Percentiles rank a stretch among this genome's conserved stretches.
These are phyloP conservation scores for Zea mays DNA, from an alignment of 176 grass and related monocot species.

Conservation along the genomic window Zm-B73-REFERENCE-NAM-5.0 NC_050097.1:12248501-12249000, in stretches of 20 bases:
- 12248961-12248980: not conserved
- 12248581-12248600: conserved; percentile 87
- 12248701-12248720: conserved; percentile 80
- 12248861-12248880: conserved; percentile 28
- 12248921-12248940: conserved; percentile 34
- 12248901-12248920: conserved; percentile 5
- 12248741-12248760: conserved; percentile 50
- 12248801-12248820: not conserved
- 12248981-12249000: not conserved
- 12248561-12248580: conserved; percentile 79
- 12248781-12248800: not conserved
- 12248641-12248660: conserved; percentile 62
- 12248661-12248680: conserved; percentile 85
- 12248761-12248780: not conserved
- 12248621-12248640: conserved; percentile 69
- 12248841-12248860: conserved; percentile 17
- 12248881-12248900: conserved; percentile 27
- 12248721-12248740: conserved; percentile 90
- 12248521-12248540: not conserved
- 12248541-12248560: not conserved
- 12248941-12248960: conserved; percentile 17
- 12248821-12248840: conserved; percentile 43
- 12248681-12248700: conserved; percentile 87
- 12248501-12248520: not conserved
- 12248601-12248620: conserved; percentile 49